These are phyloP conservation scores for Bretziella fagacearum DNA, from an alignment of 2,329 filamentous ascomycete species.

Conservation along the genomic window DNA sequence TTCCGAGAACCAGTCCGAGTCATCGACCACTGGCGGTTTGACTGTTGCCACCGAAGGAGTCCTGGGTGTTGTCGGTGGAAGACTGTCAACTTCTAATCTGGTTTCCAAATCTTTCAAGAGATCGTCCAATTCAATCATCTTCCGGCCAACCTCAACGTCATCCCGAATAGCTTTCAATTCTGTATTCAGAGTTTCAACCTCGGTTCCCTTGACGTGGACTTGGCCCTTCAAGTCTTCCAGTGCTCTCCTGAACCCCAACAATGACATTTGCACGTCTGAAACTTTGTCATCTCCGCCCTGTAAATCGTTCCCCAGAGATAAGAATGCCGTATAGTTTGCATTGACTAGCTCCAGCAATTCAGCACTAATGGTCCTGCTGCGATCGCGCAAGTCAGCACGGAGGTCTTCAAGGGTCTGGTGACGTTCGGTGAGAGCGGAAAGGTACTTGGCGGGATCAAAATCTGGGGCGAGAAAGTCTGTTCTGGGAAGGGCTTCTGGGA, in stretches of 20 bases:
- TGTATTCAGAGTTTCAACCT: constrained; percentile 44
- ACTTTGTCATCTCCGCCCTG: constrained; percentile 80
- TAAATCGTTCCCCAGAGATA: constrained; percentile 65
- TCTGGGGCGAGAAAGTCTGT: constrained; percentile 59
- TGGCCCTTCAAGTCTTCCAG: constrained; percentile 54
- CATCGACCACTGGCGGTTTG: constrained; percentile 15
- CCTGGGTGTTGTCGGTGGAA: constrained; percentile 17
- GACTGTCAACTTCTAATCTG: constrained; percentile 36
- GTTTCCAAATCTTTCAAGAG: constrained; percentile 46
- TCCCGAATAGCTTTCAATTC: constrained; percentile 49
- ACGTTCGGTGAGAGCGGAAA: constrained; percentile 59
- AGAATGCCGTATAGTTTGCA: constrained; percentile 80
- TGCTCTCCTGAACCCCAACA: constrained; percentile 72
- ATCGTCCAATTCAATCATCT: constrained; percentile 51
- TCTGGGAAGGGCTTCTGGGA: constrained; percentile 69
- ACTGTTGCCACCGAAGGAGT: constrained; percentile 16
- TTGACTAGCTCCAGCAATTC: constrained; percentile 93
- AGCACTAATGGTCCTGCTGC: constrained; percentile 61
- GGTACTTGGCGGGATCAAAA: constrained; percentile 69
- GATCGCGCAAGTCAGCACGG: constrained; percentile 65
- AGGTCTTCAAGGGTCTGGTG: constrained; percentile 95
- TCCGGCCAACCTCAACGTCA: constrained; percentile 43
- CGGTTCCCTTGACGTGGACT: constrained; percentile 45
- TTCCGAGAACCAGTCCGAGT: constrained; percentile 18
- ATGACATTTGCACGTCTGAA: constrained; percentile 71